These are phyloP conservation scores for Neopestalotiopsis clavispora DNA, from an alignment of 2,329 filamentous ascomycete species.

Conservation along the genomic window DNA sequence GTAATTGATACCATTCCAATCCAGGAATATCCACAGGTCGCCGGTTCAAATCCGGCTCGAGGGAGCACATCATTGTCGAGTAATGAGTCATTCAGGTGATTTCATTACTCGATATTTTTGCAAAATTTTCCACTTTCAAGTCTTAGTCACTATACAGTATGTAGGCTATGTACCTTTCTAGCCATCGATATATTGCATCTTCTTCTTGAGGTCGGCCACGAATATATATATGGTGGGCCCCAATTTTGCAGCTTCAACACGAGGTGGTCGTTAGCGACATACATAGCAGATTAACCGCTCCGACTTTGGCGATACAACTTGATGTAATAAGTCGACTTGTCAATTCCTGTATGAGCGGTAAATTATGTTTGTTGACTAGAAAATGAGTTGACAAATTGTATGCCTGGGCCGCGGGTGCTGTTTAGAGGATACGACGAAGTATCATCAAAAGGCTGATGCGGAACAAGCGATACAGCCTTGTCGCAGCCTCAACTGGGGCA, in stretches of 20 bases:
- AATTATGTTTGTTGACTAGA: no score
- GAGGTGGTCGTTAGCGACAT: neutral
- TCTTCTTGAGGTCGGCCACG: neutral
- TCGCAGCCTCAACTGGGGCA: constrained; percentile 8
- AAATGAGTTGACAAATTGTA: no score
- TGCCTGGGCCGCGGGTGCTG: no score
- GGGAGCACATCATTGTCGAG: neutral
- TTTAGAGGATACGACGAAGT: no score
- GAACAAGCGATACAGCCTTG: neutral
- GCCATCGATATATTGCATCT: neutral
- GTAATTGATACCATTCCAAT: neutral
- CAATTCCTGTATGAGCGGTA: no score
- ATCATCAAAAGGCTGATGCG: neutral
- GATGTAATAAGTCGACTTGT: no score
- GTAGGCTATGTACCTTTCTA: neutral
- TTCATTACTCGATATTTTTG: neutral
- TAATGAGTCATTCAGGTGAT: no score
- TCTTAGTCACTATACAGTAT: neutral
- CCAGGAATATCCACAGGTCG: constrained; percentile 2
- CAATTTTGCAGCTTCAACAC: neutral
- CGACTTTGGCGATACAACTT: no score
- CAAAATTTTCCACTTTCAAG: neutral
- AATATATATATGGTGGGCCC: neutral
- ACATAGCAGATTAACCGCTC: neutral
- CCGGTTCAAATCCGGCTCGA: constrained; percentile 1